Evolutionary conservation across 2,329 filamentous ascomycete genomes (phyloP).

Genomic region (Bipolaris victoriae): DNA sequence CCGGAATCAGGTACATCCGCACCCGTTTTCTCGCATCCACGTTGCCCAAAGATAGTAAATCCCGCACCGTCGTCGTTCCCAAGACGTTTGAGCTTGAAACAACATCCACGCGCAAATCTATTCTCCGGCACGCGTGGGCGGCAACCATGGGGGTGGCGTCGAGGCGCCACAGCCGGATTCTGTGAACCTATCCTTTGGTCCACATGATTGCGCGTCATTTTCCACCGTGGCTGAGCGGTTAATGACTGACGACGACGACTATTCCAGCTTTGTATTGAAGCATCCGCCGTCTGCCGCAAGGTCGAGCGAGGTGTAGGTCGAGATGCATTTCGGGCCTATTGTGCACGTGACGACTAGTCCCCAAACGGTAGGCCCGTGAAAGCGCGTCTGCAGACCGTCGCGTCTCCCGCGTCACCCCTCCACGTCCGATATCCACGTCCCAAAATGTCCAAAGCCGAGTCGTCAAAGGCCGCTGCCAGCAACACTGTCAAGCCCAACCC

Average conservation of each 20-base stretch:
- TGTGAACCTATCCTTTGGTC: background rate
- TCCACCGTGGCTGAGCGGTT: background rate
- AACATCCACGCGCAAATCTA: background rate
- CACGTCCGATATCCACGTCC: slow-evolving; percentile 19
- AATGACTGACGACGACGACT: slow-evolving; percentile 3
- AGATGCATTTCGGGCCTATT: background rate
- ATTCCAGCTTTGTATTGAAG: background rate
- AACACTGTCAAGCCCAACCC: slow-evolving; percentile 53
- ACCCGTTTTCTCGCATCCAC: background rate
- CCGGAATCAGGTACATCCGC: background rate
- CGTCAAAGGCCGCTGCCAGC: slow-evolving; percentile 54
- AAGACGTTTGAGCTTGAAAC: slow-evolving; percentile 19
- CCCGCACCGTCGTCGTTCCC: background rate
- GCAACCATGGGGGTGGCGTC: background rate
- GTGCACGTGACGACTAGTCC: slow-evolving; percentile 3
- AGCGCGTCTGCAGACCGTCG: slow-evolving; percentile 21
- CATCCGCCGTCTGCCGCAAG: background rate
- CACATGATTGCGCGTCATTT: background rate
- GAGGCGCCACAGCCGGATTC: background rate
- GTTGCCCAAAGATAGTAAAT: background rate
- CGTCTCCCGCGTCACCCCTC: slow-evolving; percentile 35
- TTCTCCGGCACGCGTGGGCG: background rate
- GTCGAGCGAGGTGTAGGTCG: no score
- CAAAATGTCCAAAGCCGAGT: slow-evolving; percentile 57
- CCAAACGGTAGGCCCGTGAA: slow-evolving; percentile 24